Evolutionary conservation across 768 basidiomycete genomes (phyloP).

Genomic region (Auricularia heimuer): DNA sequence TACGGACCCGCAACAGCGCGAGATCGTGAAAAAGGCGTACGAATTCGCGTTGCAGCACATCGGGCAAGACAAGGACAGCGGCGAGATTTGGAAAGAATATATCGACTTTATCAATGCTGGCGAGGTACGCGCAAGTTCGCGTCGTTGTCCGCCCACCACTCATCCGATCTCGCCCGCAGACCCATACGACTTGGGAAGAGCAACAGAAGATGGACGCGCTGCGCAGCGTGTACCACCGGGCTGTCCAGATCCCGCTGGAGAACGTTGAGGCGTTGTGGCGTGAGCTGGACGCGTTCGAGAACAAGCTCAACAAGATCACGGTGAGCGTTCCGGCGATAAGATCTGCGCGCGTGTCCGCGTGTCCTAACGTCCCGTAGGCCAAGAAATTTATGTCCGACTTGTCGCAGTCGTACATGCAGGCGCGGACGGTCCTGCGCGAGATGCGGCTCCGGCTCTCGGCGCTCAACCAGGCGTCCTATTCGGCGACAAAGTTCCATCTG

Average conservation of each 20-base stretch:
- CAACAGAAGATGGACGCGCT: constrained; percentile 92
- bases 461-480: constrained; percentile 45
- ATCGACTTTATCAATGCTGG: constrained; percentile 78
- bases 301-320: constrained; percentile 77
- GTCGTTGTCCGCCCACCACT: constrained; percentile 6
- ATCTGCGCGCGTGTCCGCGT: background rate
- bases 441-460: constrained; percentile 53
- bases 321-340: constrained; percentile 18
- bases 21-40: constrained; percentile 77
- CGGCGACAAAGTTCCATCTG: constrained; percentile 36
- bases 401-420: constrained; percentile 92
- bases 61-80: constrained; percentile 86
- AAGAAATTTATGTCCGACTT: constrained; percentile 93
- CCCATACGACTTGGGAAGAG: constrained; percentile 85
- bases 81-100: constrained; percentile 90
- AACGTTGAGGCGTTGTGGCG: constrained; percentile 91
- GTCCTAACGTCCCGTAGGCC: constrained; percentile 36
- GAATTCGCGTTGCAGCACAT: constrained; percentile 87
- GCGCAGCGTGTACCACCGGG: constrained; percentile 86
- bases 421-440: constrained; percentile 78
- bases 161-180: constrained; percentile 22
- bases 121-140: constrained; percentile 41
- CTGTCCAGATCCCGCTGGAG: constrained; percentile 88
- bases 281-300: constrained; percentile 89
- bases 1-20: constrained; percentile 54